Percentiles rank a stretch among this genome's conserved stretches.
These are phyloP conservation scores for Thermothelomyces thermophilus DNA, from an alignment of 2,329 filamentous ascomycete species.

Conservation along the genomic window DNA sequence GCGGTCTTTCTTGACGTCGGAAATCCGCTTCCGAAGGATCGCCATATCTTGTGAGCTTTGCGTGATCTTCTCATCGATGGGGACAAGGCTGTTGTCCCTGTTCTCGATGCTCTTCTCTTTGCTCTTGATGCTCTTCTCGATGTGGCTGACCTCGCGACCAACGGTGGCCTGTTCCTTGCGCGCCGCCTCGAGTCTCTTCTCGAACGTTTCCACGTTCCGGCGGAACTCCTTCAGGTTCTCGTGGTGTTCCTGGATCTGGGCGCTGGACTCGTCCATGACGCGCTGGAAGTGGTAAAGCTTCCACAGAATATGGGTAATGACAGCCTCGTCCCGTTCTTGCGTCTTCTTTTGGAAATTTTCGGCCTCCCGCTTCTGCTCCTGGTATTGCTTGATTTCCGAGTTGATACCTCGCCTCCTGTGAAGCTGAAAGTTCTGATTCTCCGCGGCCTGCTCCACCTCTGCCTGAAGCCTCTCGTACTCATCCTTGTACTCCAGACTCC, in stretches of 20 bases:
- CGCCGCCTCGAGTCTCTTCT: conserved; percentile 71
- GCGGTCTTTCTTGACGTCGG: conserved; percentile 67
- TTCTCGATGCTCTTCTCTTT: conserved; percentile 87
- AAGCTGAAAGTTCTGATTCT: conserved; percentile 83
- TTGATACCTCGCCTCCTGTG: conserved; percentile 90
- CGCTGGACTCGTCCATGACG: conserved; percentile 84
- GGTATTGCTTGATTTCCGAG: conserved; percentile 94
- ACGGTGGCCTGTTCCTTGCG: conserved; percentile 76
- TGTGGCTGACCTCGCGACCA: conserved; percentile 67
- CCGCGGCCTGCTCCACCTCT: conserved; percentile 77
- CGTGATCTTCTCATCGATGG: conserved; percentile 85
- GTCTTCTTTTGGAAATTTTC: conserved; percentile 89
- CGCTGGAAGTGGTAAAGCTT: conserved; percentile 94
- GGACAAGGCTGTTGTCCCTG: conserved; percentile 76
- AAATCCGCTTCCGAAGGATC: conserved; percentile 60
- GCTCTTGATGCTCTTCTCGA: conserved; percentile 76
- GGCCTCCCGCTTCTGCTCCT: conserved; percentile 92
- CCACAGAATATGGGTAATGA: conserved; percentile 92
- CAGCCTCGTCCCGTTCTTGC: conserved; percentile 81
- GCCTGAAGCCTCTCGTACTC: conserved; percentile 89
- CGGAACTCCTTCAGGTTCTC: conserved; percentile 90
- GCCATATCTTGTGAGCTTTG: conserved; percentile 67
- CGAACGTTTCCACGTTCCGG: conserved; percentile 79
- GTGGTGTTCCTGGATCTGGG: conserved; percentile 86
- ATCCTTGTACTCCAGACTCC: conserved; percentile 86